phyloP scores from a whole-genome alignment of 2,329 filamentous ascomycete genomes.

The Furcasterigmium sp. region DNA sequence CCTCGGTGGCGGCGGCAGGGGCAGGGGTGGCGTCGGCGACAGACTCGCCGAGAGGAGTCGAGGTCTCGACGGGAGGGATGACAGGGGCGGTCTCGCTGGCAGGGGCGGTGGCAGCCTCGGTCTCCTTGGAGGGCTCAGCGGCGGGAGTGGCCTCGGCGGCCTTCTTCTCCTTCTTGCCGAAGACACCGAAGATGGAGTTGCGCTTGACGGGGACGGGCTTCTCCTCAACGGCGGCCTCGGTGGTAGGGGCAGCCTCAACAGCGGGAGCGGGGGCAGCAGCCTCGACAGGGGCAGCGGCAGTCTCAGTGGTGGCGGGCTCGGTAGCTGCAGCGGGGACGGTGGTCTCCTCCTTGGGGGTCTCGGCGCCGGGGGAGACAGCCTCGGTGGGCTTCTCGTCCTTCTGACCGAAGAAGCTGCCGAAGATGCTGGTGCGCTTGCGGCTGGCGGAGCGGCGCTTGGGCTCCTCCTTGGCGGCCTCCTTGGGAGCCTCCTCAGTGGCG shows the following conservation, averaged over 20 bases:
- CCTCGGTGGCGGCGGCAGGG: slow-evolving; percentile 42
- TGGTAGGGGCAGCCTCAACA: slow-evolving; percentile 25
- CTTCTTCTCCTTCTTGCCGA: slow-evolving; percentile 57
- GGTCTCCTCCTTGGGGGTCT: slow-evolving; percentile 28
- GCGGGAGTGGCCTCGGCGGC: slow-evolving; percentile 42
- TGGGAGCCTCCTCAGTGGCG: slow-evolving; percentile 28
- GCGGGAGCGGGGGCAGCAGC: slow-evolving; percentile 31
- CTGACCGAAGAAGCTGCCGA: slow-evolving; percentile 51
- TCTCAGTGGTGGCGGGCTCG: slow-evolving; percentile 23
- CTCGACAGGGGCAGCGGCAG: slow-evolving; percentile 18
- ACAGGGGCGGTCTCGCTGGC: slow-evolving; percentile 49
- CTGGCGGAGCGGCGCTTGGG: slow-evolving; percentile 59
- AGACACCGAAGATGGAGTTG: slow-evolving; percentile 49
- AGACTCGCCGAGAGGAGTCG: slow-evolving; percentile 42
- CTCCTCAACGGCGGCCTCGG: slow-evolving; percentile 20
- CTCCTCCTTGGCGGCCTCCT: slow-evolving; percentile 47
- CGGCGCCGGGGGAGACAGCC: slow-evolving; percentile 22
- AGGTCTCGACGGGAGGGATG: slow-evolving; percentile 54
- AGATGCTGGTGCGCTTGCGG: slow-evolving; percentile 62
- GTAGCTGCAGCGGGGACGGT: slow-evolving; percentile 13
- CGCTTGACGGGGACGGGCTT: slow-evolving; percentile 49
- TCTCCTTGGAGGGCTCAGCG: slow-evolving; percentile 36
- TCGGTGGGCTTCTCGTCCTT: slow-evolving; percentile 42
- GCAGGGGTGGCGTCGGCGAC: slow-evolving; percentile 46
- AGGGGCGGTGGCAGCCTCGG: slow-evolving; percentile 28